These are phyloP conservation scores for Hymenoscyphus salicellus DNA, from an alignment of 2,329 filamentous ascomycete genomes.

Conservation along the genomic window DNA sequence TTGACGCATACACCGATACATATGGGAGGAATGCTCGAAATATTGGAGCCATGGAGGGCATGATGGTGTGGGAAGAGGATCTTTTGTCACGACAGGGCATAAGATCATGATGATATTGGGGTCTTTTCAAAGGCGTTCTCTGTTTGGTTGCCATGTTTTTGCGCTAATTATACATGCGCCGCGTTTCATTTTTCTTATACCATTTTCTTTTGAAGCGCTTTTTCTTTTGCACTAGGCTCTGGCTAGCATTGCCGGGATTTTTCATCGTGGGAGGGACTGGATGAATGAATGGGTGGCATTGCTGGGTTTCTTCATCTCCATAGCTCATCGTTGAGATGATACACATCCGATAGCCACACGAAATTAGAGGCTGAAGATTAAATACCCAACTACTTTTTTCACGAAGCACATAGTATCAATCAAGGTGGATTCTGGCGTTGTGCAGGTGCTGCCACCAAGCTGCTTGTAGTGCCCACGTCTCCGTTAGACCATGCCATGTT, in stretches of 20 bases:
- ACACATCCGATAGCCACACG: background rate
- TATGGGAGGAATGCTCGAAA: background rate
- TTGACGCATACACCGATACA: slow-evolving; percentile 1
- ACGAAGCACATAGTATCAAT: background rate
- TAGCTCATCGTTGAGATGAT: background rate
- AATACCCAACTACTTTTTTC: background rate
- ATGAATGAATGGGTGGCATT: background rate
- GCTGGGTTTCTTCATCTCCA: background rate
- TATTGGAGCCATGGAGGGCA: background rate
- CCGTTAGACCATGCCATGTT: background rate
- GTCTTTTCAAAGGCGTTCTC: slow-evolving; percentile 13
- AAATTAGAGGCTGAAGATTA: background rate
- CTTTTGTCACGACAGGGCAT: background rate
- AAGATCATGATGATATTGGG: slow-evolving; percentile 10
- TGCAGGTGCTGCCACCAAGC: too few relatives aligned
- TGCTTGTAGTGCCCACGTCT: too few relatives aligned
- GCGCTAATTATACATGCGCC: slow-evolving; percentile 9
- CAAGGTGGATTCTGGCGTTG: background rate
- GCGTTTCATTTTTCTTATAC: slow-evolving; percentile 11
- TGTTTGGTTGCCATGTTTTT: slow-evolving; percentile 5
- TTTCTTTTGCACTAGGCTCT: slow-evolving; percentile 6
- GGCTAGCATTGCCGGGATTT: background rate
- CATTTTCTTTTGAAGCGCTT: slow-evolving; percentile 10
- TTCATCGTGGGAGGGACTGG: background rate
- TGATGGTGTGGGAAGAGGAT: background rate